Conservation (phyloP, 2,329 filamentous ascomycete species). For the Lachnum nothofagi region DNA sequence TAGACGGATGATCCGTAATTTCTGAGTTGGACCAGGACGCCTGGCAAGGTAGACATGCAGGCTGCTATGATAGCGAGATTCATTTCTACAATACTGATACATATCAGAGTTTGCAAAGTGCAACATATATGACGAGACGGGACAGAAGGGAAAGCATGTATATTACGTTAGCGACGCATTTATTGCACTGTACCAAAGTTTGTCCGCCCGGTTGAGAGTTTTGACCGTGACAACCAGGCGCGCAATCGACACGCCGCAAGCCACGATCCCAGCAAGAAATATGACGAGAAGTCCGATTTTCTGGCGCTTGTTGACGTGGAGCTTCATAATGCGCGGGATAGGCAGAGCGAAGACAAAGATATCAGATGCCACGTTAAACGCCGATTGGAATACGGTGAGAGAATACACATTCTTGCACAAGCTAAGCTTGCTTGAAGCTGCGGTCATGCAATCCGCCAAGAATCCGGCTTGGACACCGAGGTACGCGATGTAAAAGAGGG, state of each 20-base stretch:
- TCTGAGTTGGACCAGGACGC: not conserved
- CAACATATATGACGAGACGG: not conserved
- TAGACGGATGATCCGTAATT: too few relatives aligned
- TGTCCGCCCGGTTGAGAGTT: not conserved
- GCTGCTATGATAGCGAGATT: constrained; percentile 2
- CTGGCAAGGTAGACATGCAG: constrained; percentile 1
- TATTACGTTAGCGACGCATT: too few relatives aligned
- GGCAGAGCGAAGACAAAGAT: constrained; percentile 4
- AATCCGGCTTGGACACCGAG: too few relatives aligned
- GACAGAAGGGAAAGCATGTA: too few relatives aligned
- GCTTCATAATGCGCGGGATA: not conserved
- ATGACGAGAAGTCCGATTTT: constrained; percentile 3
- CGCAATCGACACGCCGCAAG: constrained; percentile 3
- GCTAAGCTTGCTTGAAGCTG: too few relatives aligned
- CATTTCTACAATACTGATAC: constrained; percentile 1
- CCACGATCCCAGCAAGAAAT: constrained; percentile 2
- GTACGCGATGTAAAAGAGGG: too few relatives aligned
- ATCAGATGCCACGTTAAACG: constrained; percentile 3
- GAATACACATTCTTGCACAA: not conserved
- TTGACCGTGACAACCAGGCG: not conserved
- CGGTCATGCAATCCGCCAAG: too few relatives aligned
- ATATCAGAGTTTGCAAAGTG: too few relatives aligned
- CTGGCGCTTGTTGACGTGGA: constrained; percentile 3
- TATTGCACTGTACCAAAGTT: not conserved
- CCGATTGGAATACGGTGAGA: not conserved